Evolutionary conservation across 768 basidiomycete genomes (phyloP).

Genomic region (Pleurotus tuber-regium): DNA sequence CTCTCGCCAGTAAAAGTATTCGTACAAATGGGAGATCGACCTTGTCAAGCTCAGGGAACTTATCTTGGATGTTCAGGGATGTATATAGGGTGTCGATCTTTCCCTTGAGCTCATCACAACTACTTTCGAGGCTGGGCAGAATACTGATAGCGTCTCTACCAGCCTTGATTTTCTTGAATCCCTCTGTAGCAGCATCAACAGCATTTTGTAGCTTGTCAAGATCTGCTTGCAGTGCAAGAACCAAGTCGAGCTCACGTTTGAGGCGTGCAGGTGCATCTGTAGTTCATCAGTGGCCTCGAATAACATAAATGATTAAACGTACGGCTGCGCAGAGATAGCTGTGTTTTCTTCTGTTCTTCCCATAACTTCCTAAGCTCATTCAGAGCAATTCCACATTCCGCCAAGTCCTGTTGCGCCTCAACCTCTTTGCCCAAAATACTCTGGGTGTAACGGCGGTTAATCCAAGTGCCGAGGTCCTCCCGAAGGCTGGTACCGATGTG

Average conservation of each 20-base stretch:
- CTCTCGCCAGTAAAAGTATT: conserved; percentile 29
- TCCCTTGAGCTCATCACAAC: conserved; percentile 18
- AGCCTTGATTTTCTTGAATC: conserved; percentile 14
- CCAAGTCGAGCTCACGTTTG: conserved; percentile 29
- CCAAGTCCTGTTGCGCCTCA: conserved; percentile 16
- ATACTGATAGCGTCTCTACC: conserved; percentile 7
- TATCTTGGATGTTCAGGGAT: conserved; percentile 29
- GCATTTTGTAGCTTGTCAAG: conserved; percentile 20
- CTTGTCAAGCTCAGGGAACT: conserved; percentile 30
- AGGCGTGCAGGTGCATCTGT: conserved; percentile 26
- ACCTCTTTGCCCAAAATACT: conserved; percentile 15
- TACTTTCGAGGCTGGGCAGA: conserved; percentile 19
- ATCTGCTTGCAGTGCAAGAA: conserved; percentile 28
- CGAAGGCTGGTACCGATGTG: conserved; percentile 23
- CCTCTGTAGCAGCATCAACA: conserved; percentile 9
- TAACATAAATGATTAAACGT: conserved; percentile 15
- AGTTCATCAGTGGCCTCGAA: neutral
- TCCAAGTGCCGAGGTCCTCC: conserved; percentile 33
- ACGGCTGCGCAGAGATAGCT: conserved; percentile 27
- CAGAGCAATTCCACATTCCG: conserved; percentile 14
- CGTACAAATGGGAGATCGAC: conserved; percentile 27
- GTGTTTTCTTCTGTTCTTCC: conserved; percentile 27
- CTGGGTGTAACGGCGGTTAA: conserved; percentile 17
- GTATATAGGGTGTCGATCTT: conserved; percentile 30
- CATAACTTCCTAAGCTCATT: conserved; percentile 28